Evolutionary conservation across 768 basidiomycete species (phyloP).

Genomic region (Rhizopogon salebrosus): DNA sequence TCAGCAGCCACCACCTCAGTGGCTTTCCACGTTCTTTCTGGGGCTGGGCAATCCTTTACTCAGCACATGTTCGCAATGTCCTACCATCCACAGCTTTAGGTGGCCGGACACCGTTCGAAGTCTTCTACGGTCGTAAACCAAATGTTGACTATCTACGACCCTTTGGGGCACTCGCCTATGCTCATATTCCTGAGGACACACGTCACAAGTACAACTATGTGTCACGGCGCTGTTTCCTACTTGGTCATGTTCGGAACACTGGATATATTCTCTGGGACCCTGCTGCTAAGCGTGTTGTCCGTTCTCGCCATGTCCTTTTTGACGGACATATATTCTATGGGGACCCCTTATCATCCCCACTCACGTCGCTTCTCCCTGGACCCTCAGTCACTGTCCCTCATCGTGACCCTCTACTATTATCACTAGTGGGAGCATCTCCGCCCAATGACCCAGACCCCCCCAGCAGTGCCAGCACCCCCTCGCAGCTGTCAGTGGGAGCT

Average conservation of each 20-base stretch:
- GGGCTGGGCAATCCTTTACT: constrained; percentile 10
- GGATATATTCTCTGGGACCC: not conserved
- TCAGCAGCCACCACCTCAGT: constrained; percentile 18
- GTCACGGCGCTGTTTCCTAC: not conserved
- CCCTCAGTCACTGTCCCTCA: too few relatives aligned
- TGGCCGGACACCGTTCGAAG: constrained; percentile 18
- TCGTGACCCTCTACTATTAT: too few relatives aligned
- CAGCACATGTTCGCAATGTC: constrained; percentile 1
- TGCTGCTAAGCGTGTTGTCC: not conserved
- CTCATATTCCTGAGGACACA: not conserved
- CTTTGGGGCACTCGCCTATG: constrained; percentile 12
- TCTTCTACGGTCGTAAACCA: constrained; percentile 18
- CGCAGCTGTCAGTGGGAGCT: too few relatives aligned
- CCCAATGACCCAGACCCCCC: too few relatives aligned
- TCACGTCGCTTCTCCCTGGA: not conserved
- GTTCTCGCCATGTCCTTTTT: not conserved
- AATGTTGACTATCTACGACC: constrained; percentile 14
- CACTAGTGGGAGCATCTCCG: too few relatives aligned
- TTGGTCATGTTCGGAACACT: not conserved
- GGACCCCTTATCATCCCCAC: not conserved
- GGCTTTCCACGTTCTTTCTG: constrained; percentile 17
- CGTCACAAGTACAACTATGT: not conserved
- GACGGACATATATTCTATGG: not conserved
- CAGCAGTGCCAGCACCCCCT: too few relatives aligned
- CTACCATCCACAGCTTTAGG: constrained; percentile 5